Evolutionary conservation across 1,284 basidiomycete species (phyloP), one percentile per base, ranked within the genome.

Genomic region (Apiotrichum gracile): DNA sequence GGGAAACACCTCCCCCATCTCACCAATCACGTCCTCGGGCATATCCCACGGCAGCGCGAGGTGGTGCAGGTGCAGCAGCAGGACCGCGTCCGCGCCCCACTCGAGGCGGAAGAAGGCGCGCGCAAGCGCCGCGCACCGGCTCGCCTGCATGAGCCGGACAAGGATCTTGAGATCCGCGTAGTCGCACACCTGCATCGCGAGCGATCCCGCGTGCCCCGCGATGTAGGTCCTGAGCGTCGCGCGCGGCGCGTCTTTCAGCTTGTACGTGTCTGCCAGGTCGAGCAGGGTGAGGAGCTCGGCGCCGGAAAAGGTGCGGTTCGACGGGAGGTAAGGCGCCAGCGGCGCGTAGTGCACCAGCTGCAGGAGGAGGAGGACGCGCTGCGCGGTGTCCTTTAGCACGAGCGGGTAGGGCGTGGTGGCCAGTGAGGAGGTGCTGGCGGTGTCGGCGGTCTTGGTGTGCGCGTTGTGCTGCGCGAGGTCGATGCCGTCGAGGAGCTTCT

Each of bases 71-170:
- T 45, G 43, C 16, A 45, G 43, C 6, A 45, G 43, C 1, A 31
- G 43, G 12, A 45, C 43, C 29, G 21, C 19, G 17, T 45, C 43
- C 17, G 6, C 17, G 21, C 34, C 43, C 43, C 43, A 45, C 21
- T 45, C 43, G 43, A 45, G 43, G 43, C 43, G 43, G 43, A 45
- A 45, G 43, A 45, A 22, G 16, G 43, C 43, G 43, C 43, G 43
- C 43, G 43, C 43, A 14, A 45, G 43, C 19, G 14, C 21, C 4
- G 16, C n/a, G 43, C 43, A 33, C 19, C 43, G 19, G 19, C 14
- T 34, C 19, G 19, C 5, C 29, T 45, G 29, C 9, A 45, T 19
- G 6, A 45, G 27, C 3, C n/a, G 14, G 4, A 33, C 43, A 4
- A 45, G 31, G 21, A 13, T 27, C 19, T 8, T n/a, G 4, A 33